phyloP scores from a whole-genome alignment of 495 filamentous ascomycete genomes.

The Sporormia fimetaria region DNA sequence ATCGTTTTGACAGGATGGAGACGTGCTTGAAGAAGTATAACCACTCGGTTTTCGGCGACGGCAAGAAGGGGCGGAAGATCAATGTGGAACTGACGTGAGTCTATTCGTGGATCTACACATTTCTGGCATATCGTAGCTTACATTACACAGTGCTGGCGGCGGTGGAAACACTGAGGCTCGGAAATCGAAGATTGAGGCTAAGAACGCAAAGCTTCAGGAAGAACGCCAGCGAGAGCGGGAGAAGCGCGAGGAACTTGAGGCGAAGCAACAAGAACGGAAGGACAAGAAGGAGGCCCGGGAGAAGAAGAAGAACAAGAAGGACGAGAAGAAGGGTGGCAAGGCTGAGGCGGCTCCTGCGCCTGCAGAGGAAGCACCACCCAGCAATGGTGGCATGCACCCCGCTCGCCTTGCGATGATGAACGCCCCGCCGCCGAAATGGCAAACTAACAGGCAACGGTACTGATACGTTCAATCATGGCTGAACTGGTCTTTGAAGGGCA shows the following conservation, averaged over 20 bases:
- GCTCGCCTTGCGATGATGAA: constrained; percentile 26
- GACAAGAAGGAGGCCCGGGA: constrained; percentile 9
- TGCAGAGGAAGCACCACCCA: constrained; percentile 2
- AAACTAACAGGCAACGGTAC: constrained; percentile 1
- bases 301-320: constrained; percentile 18
- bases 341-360: constrained; percentile 2
- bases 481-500: background rate
- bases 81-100: constrained; percentile 71
- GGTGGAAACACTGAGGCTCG: constrained; percentile 66
- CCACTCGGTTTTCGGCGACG: constrained; percentile 71
- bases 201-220: constrained; percentile 67
- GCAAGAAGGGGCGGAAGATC: constrained; percentile 52
- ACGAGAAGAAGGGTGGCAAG: background rate
- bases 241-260: constrained; percentile 23
- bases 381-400: constrained; percentile 28
- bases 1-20: constrained; percentile 81
- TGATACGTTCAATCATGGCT: background rate
- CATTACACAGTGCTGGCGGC: constrained; percentile 48
- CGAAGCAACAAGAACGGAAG: constrained; percentile 21
- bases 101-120: background rate
- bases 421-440: background rate
- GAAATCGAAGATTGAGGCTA: constrained; percentile 62
- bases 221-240: constrained; percentile 25
- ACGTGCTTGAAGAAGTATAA: constrained; percentile 82
- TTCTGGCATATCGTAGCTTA: background rate